phyloP scores from a whole-genome alignment of 202 grass and related monocot species.

The Setaria italica region DNA sequence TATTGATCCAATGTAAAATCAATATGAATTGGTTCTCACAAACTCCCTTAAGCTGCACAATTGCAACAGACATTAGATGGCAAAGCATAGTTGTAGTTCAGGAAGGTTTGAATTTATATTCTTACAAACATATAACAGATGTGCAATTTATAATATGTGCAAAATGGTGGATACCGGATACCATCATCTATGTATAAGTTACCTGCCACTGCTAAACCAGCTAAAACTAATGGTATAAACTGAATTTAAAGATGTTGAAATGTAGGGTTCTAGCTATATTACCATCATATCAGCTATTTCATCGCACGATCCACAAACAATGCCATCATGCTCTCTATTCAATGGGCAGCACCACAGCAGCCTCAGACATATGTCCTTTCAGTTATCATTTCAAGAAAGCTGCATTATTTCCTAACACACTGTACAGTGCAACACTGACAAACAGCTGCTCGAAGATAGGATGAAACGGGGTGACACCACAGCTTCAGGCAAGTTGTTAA shows the following conservation, averaged over 20 bases:
- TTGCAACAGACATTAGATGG: background rate
- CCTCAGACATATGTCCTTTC: background rate
- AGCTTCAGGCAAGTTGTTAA: background rate
- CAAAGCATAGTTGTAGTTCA: background rate
- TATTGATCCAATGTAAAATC: background rate
- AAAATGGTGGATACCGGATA: slow-evolving; percentile 23
- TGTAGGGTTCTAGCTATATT: slow-evolving; percentile 25
- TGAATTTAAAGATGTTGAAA: background rate
- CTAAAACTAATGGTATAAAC: background rate
- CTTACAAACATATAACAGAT: slow-evolving; percentile 6
- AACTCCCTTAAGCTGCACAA: background rate
- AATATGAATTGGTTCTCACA: background rate
- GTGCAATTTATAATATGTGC: background rate
- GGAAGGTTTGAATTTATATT: slow-evolving; percentile 4
- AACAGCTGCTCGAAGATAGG: background rate
- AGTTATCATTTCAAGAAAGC: background rate
- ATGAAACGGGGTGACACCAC: background rate
- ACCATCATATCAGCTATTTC: slow-evolving; percentile 28
- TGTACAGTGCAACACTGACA: background rate
- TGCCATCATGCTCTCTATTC: background rate
- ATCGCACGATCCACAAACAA: background rate
- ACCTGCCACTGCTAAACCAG: slow-evolving; percentile 17
- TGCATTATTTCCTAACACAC: slow-evolving; percentile 18
- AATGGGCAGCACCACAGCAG: background rate
- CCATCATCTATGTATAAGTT: slow-evolving; percentile 17